phyloP scores from a whole-genome alignment of 768 basidiomycete species.

The Naganishia vishniacii region DNA sequence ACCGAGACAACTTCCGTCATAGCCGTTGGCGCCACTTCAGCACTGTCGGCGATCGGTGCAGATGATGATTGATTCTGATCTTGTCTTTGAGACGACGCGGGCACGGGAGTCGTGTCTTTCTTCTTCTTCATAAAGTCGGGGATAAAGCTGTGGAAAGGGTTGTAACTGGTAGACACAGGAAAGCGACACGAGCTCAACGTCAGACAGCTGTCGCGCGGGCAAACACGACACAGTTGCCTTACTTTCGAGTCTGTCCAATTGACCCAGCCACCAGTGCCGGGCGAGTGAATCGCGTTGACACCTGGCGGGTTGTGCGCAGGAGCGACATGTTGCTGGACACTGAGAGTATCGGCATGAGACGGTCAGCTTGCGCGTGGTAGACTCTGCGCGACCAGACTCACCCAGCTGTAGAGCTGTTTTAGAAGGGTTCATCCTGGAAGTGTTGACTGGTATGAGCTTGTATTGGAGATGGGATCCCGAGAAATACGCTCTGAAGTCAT shows the following conservation, averaged over 20 bases:
- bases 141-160: constrained; percentile 64
- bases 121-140: constrained; percentile 60
- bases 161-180: constrained; percentile 40
- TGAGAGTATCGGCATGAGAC: not conserved
- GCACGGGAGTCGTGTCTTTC: constrained; percentile 12
- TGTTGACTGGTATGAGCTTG: too few relatives aligned
- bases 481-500: too few relatives aligned
- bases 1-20: constrained; percentile 8
- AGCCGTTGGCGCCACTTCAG: not conserved
- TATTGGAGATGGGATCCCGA: too few relatives aligned
- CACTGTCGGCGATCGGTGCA: not conserved
- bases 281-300: not conserved
- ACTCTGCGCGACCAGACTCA: not conserved
- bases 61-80: not conserved
- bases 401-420: constrained; percentile 5
- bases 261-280: not conserved
- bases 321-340: constrained; percentile 14
- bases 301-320: constrained; percentile 1
- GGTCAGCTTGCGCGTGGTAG: too few relatives aligned
- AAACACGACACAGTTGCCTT: too few relatives aligned
- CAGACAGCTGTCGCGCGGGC: too few relatives aligned
- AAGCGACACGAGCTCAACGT: not conserved
- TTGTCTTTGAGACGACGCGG: not conserved
- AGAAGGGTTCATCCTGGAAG: not conserved
- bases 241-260: constrained; percentile 6